phyloP scores from a whole-genome alignment of 2,329 filamentous ascomycete genomes.

The Venturiaceae sp. region DNA sequence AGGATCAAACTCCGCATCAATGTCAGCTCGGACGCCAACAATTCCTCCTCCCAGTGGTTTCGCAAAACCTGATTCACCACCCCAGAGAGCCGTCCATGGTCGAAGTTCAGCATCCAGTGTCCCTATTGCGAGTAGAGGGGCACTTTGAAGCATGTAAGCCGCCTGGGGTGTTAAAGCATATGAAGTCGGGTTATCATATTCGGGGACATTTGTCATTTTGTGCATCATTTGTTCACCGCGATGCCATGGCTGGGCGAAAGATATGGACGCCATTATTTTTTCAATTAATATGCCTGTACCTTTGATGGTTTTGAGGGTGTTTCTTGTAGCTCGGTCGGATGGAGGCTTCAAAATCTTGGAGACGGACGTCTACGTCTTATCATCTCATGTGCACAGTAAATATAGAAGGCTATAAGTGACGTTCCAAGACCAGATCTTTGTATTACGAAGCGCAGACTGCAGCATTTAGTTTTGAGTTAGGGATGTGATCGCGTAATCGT shows the following conservation, averaged over 20 bases:
- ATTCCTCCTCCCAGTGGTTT: constrained; percentile 51
- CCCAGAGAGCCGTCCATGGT: constrained; percentile 72
- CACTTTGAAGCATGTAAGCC: constrained; percentile 48
- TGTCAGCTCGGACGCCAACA: constrained; percentile 52
- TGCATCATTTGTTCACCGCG: constrained; percentile 59
- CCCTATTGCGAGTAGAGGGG: constrained; percentile 64
- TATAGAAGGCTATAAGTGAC: background rate
- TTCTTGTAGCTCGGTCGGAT: background rate
- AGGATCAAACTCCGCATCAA: constrained; percentile 57
- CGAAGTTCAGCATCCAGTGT: constrained; percentile 54
- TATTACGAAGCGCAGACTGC: background rate
- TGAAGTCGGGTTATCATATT: constrained; percentile 55
- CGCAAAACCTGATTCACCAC: constrained; percentile 62
- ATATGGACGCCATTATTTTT: constrained; percentile 29
- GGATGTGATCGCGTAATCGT: background rate
- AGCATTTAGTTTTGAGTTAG: background rate
- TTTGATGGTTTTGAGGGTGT: background rate
- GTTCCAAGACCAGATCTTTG: background rate
- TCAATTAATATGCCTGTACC: too few relatives aligned
- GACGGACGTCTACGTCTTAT: background rate
- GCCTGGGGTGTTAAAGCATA: constrained; percentile 53
- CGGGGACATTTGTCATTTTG: constrained; percentile 47
- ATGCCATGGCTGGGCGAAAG: constrained; percentile 45
- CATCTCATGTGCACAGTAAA: background rate
- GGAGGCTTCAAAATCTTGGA: background rate